Conservation (phyloP, 2,329 filamentous ascomycete genomes). For the Sphaceloma murrayae region DNA sequence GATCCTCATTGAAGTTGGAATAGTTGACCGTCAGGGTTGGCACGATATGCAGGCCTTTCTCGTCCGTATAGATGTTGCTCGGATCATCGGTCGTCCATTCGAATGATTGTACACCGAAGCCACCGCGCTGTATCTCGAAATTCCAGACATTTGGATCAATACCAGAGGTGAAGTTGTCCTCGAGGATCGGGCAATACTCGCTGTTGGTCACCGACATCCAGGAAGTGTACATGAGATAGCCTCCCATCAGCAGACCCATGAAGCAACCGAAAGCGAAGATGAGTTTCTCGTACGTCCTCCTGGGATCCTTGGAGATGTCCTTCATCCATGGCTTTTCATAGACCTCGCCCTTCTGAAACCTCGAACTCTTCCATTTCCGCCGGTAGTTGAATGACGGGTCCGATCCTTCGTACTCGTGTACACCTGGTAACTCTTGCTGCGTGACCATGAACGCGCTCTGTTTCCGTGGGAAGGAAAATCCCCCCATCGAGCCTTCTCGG, state of each 20-base stretch:
- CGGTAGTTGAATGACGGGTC: background rate
- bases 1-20: slow-evolving; percentile 31
- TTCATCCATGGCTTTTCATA: slow-evolving; percentile 19
- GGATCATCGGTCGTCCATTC: slow-evolving; percentile 46
- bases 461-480: slow-evolving; percentile 8
- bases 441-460: slow-evolving; percentile 12
- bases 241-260: slow-evolving; percentile 9
- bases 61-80: slow-evolving; percentile 41
- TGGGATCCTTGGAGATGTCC: slow-evolving; percentile 16
- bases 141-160: slow-evolving; percentile 41
- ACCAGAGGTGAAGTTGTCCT: slow-evolving; percentile 41
- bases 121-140: slow-evolving; percentile 34
- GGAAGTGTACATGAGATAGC: background rate
- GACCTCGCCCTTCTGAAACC: slow-evolving; percentile 14
- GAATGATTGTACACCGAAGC: slow-evolving; percentile 40
- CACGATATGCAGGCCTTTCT: slow-evolving; percentile 45
- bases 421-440: background rate
- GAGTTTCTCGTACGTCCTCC: slow-evolving; percentile 15
- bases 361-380: slow-evolving; percentile 11
- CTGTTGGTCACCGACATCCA: slow-evolving; percentile 11
- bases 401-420: background rate
- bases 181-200: slow-evolving; percentile 44
- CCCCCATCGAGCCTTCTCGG: slow-evolving; percentile 12
- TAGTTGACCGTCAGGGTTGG: slow-evolving; percentile 40
- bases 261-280: slow-evolving; percentile 16